Evolutionary conservation across 2,329 filamentous ascomycete genomes (phyloP), one percentile per base, ranked within the genome.

Genomic region (Colletotrichum somersetense): DNA sequence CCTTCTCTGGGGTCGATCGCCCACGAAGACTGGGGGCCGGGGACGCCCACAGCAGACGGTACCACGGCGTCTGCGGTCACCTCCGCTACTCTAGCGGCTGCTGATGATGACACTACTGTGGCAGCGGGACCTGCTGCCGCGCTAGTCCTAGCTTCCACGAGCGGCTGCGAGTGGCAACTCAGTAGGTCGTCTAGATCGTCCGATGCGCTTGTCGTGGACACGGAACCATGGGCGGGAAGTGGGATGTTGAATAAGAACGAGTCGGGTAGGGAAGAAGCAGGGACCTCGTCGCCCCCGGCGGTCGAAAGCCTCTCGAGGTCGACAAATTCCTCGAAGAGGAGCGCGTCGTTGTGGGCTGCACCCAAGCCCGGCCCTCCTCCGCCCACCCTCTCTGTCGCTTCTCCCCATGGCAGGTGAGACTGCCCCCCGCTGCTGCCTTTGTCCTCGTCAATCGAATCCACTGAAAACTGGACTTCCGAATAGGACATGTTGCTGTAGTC

Each of bases 261-360:
- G 62, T 74, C 73, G 71, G 73, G 64, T 56, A 66, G 38, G 57
- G 62, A 62, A 44, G 64, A 33, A 30, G 52, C 35, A 63, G 52
- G 65, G 26, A 72, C 58, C 62, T 72, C 73, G 65, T 74, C 65
- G 35, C 48, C 73, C 48, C 62, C 57, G 58, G 62, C 53, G 35
- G 61, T 64, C 55, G 71, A 73, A 62, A 71, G 67, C 48, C 71
- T 67, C 18, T 80, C 74, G 14, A 81, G 72, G 5, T 74, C 67
- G 63, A 79, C 62, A 0, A 84, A 77, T 12, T 81, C 71, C 26
- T 77, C 70, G 30, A 78, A 74, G 23, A 77, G 68, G 58, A 83
- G 71, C 44, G 66, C 68, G 56, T 72, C 72, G 65, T 63, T 62
- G 30, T 58, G 68, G 42, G 35, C 57, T 16, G 42, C 46, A 46